Conservation (phyloP, 2,329 filamentous ascomycete genomes). For the Ascochyta koolunga region DNA sequence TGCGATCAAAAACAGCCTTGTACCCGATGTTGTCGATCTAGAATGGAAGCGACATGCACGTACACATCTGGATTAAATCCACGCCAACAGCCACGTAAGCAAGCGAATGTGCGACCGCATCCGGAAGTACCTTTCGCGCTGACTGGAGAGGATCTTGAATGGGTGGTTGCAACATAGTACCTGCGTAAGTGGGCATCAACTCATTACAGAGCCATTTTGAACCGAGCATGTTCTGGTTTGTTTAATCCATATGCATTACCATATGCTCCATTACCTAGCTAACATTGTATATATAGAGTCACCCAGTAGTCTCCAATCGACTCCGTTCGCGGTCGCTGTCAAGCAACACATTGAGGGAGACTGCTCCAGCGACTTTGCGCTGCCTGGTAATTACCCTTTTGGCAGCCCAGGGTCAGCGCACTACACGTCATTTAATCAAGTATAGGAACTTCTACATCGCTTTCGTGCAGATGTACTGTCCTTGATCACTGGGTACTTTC, state of each 20-base stretch:
- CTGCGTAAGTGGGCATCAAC: conserved; percentile 18
- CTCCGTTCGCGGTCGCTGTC: conserved; percentile 20
- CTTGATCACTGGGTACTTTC: conserved; percentile 21
- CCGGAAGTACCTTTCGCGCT: conserved; percentile 3
- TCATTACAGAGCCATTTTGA: conserved; percentile 21
- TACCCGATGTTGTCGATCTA: conserved; percentile 23
- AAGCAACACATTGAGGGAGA: conserved; percentile 18
- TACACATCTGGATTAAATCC: conserved; percentile 22
- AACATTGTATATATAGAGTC: conserved; percentile 14
- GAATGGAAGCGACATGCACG: conserved; percentile 15
- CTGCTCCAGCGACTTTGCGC: conserved; percentile 23
- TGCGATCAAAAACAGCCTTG: conserved; percentile 29
- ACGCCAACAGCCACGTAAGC: neutral
- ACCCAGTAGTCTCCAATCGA: conserved; percentile 5
- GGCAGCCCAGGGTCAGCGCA: conserved; percentile 19
- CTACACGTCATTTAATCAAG: conserved; percentile 18
- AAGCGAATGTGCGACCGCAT: neutral
- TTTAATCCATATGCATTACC: no score
- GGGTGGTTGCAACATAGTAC: conserved; percentile 23
- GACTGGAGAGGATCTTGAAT: conserved; percentile 19
- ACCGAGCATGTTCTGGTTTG: conserved; percentile 4
- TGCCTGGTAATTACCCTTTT: conserved; percentile 31
- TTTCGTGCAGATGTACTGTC: neutral
- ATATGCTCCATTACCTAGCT: neutral
- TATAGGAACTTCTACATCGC: conserved; percentile 15